A percentile compares a stretch with the other conserved stretches of the same genome.
Conservation (phyloP, 345 rosid genomes). For the Citrus australasica region DNA sequence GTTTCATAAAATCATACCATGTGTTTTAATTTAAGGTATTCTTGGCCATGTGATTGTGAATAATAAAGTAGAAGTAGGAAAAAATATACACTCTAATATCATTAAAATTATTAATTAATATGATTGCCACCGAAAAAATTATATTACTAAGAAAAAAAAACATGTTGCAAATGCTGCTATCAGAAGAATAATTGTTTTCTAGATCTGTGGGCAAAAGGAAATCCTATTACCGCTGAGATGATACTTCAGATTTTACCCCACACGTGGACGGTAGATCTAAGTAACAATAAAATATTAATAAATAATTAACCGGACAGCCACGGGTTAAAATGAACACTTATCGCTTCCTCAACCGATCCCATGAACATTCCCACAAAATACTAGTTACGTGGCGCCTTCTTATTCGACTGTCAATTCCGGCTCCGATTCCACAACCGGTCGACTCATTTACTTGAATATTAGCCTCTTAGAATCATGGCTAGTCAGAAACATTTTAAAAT, state of each 20-base stretch:
- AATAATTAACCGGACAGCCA: not conserved
- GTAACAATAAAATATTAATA: no score
- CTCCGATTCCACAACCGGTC: not conserved
- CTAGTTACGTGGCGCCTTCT: slow-evolving; percentile 15
- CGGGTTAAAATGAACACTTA: not conserved
- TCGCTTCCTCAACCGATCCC: not conserved
- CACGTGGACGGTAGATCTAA: not conserved
- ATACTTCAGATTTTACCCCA: no score
- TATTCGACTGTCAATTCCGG: slow-evolving; percentile 16
- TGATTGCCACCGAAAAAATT: no score
- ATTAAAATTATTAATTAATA: no score
- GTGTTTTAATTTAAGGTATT: not conserved
- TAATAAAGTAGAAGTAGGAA: no score
- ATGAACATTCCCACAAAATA: not conserved
- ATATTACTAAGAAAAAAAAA: no score
- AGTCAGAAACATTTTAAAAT: not conserved
- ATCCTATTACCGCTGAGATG: no score
- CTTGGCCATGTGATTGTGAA: no score
- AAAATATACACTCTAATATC: no score
- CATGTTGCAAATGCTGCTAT: no score
- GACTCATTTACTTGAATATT: not conserved
- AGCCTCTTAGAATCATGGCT: not conserved
- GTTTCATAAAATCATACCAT: not conserved
- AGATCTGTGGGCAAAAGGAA: no score
- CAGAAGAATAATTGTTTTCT: no score